Conservation (phyloP, 1,284 basidiomycete species). For the Leucoagaricus sp. region DNA sequence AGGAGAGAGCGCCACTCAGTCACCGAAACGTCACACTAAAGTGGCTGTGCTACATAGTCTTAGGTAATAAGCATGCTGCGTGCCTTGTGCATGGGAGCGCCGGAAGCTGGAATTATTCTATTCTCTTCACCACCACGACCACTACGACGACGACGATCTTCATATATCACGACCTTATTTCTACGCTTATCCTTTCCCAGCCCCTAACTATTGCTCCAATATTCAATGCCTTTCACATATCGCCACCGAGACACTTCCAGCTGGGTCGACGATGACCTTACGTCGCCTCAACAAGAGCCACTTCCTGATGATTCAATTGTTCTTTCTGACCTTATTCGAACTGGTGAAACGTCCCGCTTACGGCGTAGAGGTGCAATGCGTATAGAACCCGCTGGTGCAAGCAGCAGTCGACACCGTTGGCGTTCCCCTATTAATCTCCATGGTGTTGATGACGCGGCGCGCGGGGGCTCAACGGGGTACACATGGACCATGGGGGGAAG, state of each 20-base stretch:
- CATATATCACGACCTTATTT: constrained; percentile 3
- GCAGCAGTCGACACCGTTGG: constrained; percentile 7
- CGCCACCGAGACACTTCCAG: background rate
- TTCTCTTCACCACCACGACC: constrained; percentile 9
- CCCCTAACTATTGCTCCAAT: constrained; percentile 8
- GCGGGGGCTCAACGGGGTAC: background rate
- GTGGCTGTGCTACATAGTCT: background rate
- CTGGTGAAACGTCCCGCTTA: constrained; percentile 69
- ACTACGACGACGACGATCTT: background rate
- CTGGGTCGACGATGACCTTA: constrained; percentile 4
- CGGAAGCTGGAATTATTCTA: background rate
- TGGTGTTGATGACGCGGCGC: constrained; percentile 10
- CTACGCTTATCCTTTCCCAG: background rate
- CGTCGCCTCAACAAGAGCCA: background rate
- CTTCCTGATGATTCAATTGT: constrained; percentile 60
- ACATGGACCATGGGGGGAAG: constrained; percentile 11
- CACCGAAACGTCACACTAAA: background rate
- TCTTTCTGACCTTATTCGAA: constrained; percentile 65
- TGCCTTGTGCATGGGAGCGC: constrained; percentile 4
- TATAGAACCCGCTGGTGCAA: constrained; percentile 45
- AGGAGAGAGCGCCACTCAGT: constrained; percentile 2
- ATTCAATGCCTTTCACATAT: constrained; percentile 14
- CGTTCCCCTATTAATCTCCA: constrained; percentile 12
- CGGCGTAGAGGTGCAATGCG: constrained; percentile 72
- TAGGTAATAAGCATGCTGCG: background rate